Evolutionary conservation across 2,329 filamentous ascomycete species (phyloP), one percentile per base, ranked within the genome.

Genomic region (Sordariomycetes sp.): DNA sequence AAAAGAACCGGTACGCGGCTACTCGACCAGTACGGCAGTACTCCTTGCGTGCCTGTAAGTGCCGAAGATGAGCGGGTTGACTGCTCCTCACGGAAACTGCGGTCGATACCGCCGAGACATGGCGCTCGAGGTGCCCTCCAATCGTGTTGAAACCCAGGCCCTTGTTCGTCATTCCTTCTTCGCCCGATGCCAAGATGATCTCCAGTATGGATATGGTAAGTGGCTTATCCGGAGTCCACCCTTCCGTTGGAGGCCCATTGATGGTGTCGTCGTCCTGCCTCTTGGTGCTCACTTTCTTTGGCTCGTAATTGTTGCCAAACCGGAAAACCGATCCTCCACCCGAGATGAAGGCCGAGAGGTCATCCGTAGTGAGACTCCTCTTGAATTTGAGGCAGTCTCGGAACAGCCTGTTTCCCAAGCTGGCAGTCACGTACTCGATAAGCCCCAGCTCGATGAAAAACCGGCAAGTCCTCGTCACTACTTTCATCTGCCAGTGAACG

Each of bases 351-450:
- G 35, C 25, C 16, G 50, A 35, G 6, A 58, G 50, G 50, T 85
- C 82, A 24, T 79, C 76, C 1, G 76, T 64, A 14, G 76, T 80
- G 35, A 83, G 75, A 7, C 84, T 80, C 52, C 81, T 73, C 53
- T 78, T 69, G 59, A 78, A 85, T 61, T 81, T 81, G 61, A 86
- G 74, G 62, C 83, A 86, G 62, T 85, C 81, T 62, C 82, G 83
- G 70, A 80, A 84, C 6, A 85, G 70, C 58, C 76, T 76, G 37
- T 76, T 74, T 18, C 75, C 72, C 12, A 82, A 77, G 43, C 76
- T 77, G 4, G 81, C 81, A 3, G 80, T 80, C 3, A 82, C 79
- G 61, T 82, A 84, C 53, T 77, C 76, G 22, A 83, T 72, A 32
- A 79, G 74, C 6, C 81, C 82, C 53, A 78, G 72, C 25, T 76